Percentiles rank a stretch among this genome's conserved stretches.
Conservation (phyloP, 1,284 basidiomycete species). For the Cutaneotrichosporon dermatis region DNA sequence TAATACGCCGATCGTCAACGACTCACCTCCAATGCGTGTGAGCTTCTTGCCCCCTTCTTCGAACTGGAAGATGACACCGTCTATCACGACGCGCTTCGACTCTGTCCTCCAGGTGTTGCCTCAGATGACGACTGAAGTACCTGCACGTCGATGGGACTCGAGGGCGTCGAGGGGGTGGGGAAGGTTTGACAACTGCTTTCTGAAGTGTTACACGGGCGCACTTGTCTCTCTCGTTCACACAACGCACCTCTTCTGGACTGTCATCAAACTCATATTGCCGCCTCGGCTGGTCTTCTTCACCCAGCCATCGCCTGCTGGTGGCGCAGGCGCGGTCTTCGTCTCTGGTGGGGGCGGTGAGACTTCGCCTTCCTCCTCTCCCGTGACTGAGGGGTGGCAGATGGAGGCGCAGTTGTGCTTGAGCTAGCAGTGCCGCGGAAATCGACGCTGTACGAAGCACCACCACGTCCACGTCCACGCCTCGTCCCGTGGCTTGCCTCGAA, state of each 20-base stretch:
- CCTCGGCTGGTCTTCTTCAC: conserved; percentile 38
- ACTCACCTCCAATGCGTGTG: conserved; percentile 46
- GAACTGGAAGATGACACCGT: conserved; percentile 53
- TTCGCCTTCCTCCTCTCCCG: conserved; percentile 15
- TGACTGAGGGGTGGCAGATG: not conserved
- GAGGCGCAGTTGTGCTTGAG: not conserved
- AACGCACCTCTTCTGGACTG: conserved; percentile 42
- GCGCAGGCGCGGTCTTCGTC: not conserved
- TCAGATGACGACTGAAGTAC: conserved; percentile 28
- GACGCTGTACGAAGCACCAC: conserved; percentile 1
- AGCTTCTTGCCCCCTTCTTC: conserved; percentile 52
- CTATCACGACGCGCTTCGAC: conserved; percentile 49
- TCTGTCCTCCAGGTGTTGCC: conserved; percentile 20
- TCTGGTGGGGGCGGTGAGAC: conserved; percentile 2
- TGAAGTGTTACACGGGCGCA: conserved; percentile 5
- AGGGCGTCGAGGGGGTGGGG: conserved; percentile 18
- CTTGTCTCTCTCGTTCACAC: too few relatives aligned
- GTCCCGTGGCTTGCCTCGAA: conserved; percentile 2
- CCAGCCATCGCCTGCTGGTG: conserved; percentile 21
- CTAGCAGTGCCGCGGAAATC: not conserved
- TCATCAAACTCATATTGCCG: conserved; percentile 50
- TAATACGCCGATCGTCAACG: too few relatives aligned
- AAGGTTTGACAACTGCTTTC: conserved; percentile 20
- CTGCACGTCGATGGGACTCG: conserved; percentile 30
- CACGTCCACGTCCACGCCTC: conserved; percentile 7